Base-by-base conservation (phyloP, 805 yeast species). In the Candida orba region DNA sequence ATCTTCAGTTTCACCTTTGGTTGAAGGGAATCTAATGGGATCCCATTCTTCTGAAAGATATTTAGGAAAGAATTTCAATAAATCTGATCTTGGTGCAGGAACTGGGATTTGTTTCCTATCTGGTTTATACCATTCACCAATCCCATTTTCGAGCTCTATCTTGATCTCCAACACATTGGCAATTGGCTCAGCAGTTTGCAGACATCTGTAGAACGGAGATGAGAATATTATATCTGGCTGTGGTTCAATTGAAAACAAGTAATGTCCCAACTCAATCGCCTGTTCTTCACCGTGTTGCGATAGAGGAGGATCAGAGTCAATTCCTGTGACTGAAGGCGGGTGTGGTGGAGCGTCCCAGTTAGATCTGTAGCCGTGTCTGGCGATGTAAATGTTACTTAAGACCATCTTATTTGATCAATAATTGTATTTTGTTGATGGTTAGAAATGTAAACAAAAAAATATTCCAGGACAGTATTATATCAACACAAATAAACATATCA, bases 81-180 rank as follows among this genome's bases (percentile, higher is more conserved):
- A 27, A 10, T 27, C 29, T 27, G 29, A 27, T 27, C 29, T 27
- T 27, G 13, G 12, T 9, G 84, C 88, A 1, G 96, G 90, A 23
- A 63, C 66, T 3, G 97, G 95, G 47, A 84, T 77, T 13, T 77
- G 67, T 1, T 69, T 69, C 53, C 96, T 69, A 36, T 76, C 76
- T n/a, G 77, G 78, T 53, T 77, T 76, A 57, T 84, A 91, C 95
- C 96, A 89, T 64, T 93, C 97, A 20, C 96, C 95, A 23, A 91
- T 71, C 1, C 97, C 98, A 42, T 81, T 66, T 54, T 93, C 99
- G 5, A 85, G 63, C 39, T 66, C 71, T 10, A 90, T 75, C 12
- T 78, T 76, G 31, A 84, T 52, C 6, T 71, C 78, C 14, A 88
- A 63, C 24, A 60, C 58, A 36, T 77, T 68, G 1, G 95, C 79